These are phyloP conservation scores for Mycena vitilis DNA, from an alignment of 768 basidiomycete species.

Conservation along the genomic window DNA sequence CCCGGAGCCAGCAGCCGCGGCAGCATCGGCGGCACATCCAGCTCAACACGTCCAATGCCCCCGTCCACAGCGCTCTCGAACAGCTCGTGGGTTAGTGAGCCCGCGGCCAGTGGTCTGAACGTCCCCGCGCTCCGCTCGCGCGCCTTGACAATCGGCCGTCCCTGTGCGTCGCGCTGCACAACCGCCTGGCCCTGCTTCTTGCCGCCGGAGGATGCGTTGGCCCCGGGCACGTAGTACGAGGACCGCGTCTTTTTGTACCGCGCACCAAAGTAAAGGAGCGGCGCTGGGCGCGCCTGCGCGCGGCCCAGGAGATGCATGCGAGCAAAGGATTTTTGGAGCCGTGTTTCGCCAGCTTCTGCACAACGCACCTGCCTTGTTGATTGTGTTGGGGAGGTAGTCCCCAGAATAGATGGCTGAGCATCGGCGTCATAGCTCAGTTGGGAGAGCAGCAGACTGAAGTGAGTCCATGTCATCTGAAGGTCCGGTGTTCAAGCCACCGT, in stretches of 20 bases:
- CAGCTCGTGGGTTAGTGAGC: slow-evolving; percentile 52
- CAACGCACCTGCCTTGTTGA: no score
- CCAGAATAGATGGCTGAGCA: background rate
- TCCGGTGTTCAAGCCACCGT: background rate
- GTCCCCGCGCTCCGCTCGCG: slow-evolving; percentile 46
- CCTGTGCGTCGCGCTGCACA: slow-evolving; percentile 25
- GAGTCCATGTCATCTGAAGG: background rate
- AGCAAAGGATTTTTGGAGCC: background rate
- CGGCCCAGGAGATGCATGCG: slow-evolving; percentile 25
- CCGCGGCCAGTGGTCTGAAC: slow-evolving; percentile 55
- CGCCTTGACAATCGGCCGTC: slow-evolving; percentile 22
- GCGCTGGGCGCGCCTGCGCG: slow-evolving; percentile 11
- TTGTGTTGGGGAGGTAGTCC: no score
- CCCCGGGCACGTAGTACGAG: background rate
- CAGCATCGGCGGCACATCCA: slow-evolving; percentile 55
- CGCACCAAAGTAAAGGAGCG: slow-evolving; percentile 14
- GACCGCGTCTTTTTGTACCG: slow-evolving; percentile 14
- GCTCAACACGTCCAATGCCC: slow-evolving; percentile 40
- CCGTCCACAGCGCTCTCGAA: slow-evolving; percentile 49
- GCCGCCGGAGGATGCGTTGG: background rate
- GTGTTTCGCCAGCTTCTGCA: no score
- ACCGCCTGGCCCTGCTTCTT: background rate
- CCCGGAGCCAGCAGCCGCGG: slow-evolving; percentile 39
- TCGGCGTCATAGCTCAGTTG: background rate
- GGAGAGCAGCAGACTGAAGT: background rate